Base-by-base conservation (phyloP, 345 rosid species). In the Gossypium thurberi region DNA sequence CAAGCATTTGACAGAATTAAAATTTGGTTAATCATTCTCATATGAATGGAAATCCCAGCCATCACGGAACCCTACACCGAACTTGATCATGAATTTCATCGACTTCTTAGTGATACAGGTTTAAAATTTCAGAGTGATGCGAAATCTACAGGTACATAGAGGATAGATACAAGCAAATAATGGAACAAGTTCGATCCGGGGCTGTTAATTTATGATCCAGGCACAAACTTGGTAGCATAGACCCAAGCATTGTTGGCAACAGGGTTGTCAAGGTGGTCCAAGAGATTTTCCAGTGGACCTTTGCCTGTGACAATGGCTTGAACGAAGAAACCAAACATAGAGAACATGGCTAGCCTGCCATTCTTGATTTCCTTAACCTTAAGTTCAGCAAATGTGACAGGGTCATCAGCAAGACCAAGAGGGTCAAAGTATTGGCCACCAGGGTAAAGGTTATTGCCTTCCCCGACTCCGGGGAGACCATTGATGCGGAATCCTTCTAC, bases 161-260 rank as follows among this genome's bases (percentile, higher is more conserved):
- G 12, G 60, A 8, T 42, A 71, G 17, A 25, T 44, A 70, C 42
- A 76, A 69, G 52, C 37, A 17, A 52, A 17, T 14, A 3, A 13
- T 15, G 18, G 67, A 2, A 10, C 74, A 70, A 65, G 10, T 26
- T 26, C 8, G n/a, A 60, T 60, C 40, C 7, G 0, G 12, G 10
- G 69, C 10, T 46, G 13, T 65, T 40, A 44, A 21, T 74, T 82
- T 79, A 94, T 25, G 92, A 89, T 52, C 97, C 95, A 25, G 98
- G 97, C 58, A 76, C 91, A 75, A 94, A 92, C 82, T 94, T 94
- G 65, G 98, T 92, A 12, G 98, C 98, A 13, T 81, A 94, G 80
- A 87, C 98, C 98, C 98, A 90, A 10, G 98, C 98, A 79, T 92
- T 92, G 89, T 94, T 94, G 40, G 98, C 94, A 6, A 90, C 99